Conservation (phyloP, 2,329 filamentous ascomycete species). For the Pseudogymnoascus sp. region DNA sequence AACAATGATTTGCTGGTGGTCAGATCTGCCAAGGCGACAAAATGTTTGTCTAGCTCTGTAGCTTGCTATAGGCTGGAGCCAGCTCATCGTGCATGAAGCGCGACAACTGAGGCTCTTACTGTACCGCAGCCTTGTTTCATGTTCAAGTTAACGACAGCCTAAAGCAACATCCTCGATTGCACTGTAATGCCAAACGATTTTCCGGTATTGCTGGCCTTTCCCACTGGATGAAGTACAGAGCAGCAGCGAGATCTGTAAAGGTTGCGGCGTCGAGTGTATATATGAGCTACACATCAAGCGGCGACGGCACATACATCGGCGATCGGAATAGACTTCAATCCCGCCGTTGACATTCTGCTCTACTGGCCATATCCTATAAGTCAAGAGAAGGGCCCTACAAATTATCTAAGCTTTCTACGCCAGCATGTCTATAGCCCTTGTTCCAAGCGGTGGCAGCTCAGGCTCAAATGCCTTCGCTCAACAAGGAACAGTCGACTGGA, state of each 20-base stretch:
- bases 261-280: not conserved
- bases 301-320: not conserved
- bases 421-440: not conserved
- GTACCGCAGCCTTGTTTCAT: not conserved
- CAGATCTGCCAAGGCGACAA: no score
- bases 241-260: not conserved
- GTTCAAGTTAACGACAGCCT: not conserved
- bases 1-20: no score
- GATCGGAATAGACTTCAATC: not conserved
- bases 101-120: no score
- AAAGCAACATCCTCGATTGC: not conserved
- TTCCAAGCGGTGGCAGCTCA: not conserved
- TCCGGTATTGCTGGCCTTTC: not conserved
- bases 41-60: no score
- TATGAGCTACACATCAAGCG: not conserved
- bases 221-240: not conserved
- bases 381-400: not conserved
- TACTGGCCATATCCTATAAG: not conserved
- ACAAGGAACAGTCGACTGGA: slow-evolving; percentile 19
- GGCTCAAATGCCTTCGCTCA: not conserved
- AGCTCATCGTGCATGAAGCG: not conserved
- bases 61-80: not conserved
- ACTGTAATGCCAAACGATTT: not conserved
- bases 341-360: not conserved
- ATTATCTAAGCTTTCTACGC: no score